phyloP scores from a whole-genome alignment of 1,139 yeast genomes.

The Pichia norvegensis region DNA sequence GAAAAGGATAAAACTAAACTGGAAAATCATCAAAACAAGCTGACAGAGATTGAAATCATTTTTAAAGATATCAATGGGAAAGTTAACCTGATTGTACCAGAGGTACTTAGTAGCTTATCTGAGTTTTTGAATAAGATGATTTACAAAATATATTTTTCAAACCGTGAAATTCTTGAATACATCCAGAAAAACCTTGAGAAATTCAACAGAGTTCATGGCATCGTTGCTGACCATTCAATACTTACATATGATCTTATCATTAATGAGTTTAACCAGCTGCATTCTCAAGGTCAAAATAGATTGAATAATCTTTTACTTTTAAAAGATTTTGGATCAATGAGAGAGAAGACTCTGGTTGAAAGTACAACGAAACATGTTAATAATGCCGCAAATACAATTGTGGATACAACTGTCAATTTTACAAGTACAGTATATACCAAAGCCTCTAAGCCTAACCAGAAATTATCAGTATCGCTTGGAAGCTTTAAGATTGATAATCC shows the following conservation, averaged over 20 bases:
- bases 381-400: slow-evolving; percentile 22
- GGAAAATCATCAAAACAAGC: slow-evolving; percentile 28
- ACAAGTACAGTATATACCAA: slow-evolving; percentile 27
- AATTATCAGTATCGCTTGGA: slow-evolving; percentile 19
- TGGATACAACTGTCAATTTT: slow-evolving; percentile 23
- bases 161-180: slow-evolving; percentile 27
- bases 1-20: slow-evolving; percentile 36
- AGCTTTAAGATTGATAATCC: slow-evolving; percentile 27
- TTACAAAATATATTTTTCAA: slow-evolving; percentile 31
- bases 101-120: slow-evolving; percentile 37
- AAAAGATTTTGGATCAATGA: slow-evolving; percentile 23
- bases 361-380: slow-evolving; percentile 23
- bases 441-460: slow-evolving; percentile 26
- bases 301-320: slow-evolving; percentile 33
- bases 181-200: slow-evolving; percentile 29
- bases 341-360: slow-evolving; percentile 20
- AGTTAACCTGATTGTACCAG: slow-evolving; percentile 38
- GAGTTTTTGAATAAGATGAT: slow-evolving; percentile 42
- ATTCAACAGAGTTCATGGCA: slow-evolving; percentile 37
- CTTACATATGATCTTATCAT: slow-evolving; percentile 19
- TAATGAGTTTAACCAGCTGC: slow-evolving; percentile 23
- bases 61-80: slow-evolving; percentile 36
- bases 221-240: slow-evolving; percentile 17
- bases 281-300: slow-evolving; percentile 29
- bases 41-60: slow-evolving; percentile 29